Conservation (phyloP, 768 basidiomycete species). For the Chiua virens region DNA sequence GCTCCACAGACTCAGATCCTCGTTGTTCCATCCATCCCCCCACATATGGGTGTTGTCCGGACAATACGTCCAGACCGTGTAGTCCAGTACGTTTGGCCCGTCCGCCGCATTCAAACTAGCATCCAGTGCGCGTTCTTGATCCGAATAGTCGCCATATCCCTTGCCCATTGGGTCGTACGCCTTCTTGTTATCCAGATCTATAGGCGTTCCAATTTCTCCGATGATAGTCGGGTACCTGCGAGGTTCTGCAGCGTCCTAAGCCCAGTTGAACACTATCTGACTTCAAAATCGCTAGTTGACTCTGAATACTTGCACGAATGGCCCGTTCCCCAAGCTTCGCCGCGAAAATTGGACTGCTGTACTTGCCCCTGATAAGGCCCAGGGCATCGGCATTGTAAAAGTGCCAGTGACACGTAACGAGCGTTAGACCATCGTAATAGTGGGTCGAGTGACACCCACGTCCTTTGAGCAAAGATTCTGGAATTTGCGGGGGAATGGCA, state of each 20-base stretch:
- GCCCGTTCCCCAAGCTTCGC: constrained; percentile 80
- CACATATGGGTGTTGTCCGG: constrained; percentile 80
- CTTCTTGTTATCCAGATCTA: constrained; percentile 87
- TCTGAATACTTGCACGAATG: constrained; percentile 78
- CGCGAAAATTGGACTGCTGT: constrained; percentile 64
- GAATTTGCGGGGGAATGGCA: constrained; percentile 64
- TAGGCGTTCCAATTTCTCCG: constrained; percentile 94
- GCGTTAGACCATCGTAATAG: constrained; percentile 94
- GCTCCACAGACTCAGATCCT: constrained; percentile 91
- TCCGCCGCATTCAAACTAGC: constrained; percentile 80
- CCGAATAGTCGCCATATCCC: constrained; percentile 71
- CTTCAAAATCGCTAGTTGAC: constrained; percentile 80
- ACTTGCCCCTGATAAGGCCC: constrained; percentile 85
- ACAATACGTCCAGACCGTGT: constrained; percentile 89
- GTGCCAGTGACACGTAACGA: constrained; percentile 91
- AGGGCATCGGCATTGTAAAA: constrained; percentile 96
- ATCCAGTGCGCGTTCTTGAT: constrained; percentile 84
- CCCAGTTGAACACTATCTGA: constrained; percentile 68
- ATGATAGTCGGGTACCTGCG: constrained; percentile 79
- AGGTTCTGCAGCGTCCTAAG: constrained; percentile 8
- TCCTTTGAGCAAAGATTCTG: constrained; percentile 58
- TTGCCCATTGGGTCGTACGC: constrained; percentile 59
- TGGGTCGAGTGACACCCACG: constrained; percentile 76
- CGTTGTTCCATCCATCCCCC: constrained; percentile 97
- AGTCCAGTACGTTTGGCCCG: constrained; percentile 71